These are phyloP conservation scores for Chenopodium formosanum DNA, from an alignment of 148 eudicot species.

Conservation along the genomic window DNA sequence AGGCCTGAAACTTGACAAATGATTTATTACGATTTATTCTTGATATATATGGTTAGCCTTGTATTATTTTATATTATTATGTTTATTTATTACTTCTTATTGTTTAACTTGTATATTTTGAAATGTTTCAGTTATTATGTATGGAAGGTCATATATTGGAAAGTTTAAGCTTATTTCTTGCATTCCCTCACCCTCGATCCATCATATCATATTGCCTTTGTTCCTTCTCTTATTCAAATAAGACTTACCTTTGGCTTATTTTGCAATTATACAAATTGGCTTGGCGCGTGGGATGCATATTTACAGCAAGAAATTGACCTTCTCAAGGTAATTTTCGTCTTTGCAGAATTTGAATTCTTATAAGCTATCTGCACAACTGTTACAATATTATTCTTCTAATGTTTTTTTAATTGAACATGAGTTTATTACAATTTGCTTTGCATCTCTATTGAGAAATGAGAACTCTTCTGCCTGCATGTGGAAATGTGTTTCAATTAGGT, in stretches of 20 bases:
- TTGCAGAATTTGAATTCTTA: not conserved
- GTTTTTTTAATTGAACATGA: not conserved
- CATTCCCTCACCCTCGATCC: not conserved
- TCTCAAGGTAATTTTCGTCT: constrained; percentile 63
- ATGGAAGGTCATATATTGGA: not conserved
- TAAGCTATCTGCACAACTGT: not conserved
- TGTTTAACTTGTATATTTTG: not conserved
- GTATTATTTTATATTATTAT: no score
- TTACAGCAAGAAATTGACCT: constrained; percentile 98
- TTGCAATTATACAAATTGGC: constrained; percentile 19
- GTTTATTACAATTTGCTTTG: not conserved
- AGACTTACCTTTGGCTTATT: constrained; percentile 29
- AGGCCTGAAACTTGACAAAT: not conserved
- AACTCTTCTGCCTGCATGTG: constrained; percentile 4
- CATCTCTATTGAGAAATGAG: constrained; percentile 16
- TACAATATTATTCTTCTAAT: not conserved
- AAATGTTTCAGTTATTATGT: not conserved
- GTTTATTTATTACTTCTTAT: not conserved
- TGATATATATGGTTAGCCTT: not conserved
- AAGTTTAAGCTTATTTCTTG: not conserved
- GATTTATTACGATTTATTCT: not conserved
- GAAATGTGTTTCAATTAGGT: not conserved
- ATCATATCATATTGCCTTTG: not conserved
- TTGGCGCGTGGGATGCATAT: constrained; percentile 30
- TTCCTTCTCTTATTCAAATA: not conserved